Conservation (phyloP, 176 grass and related monocot species). For the Bonia amplexicaulis region DNA sequence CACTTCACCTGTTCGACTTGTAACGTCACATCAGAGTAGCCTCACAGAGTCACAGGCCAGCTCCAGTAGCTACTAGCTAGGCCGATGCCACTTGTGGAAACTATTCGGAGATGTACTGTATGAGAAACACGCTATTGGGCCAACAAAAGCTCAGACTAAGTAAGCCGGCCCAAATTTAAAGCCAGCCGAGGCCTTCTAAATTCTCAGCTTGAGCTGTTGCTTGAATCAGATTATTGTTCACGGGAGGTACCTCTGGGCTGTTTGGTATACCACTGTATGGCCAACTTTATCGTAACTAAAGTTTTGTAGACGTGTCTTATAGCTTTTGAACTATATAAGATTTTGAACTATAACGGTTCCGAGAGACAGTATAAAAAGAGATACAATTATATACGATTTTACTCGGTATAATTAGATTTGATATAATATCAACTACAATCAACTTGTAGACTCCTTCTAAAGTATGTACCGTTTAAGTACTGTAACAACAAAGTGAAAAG, state of each 20-base stretch:
- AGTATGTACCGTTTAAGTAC: too few relatives aligned
- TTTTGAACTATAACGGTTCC: too few relatives aligned
- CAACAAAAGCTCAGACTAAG: background rate
- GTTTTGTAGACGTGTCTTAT: too few relatives aligned
- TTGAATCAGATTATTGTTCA: background rate
- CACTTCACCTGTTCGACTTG: too few relatives aligned
- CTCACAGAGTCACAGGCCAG: too few relatives aligned
- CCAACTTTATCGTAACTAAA: background rate
- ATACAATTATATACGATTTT: too few relatives aligned
- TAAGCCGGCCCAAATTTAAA: background rate
- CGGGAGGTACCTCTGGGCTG: background rate
- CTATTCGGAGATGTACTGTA: background rate
- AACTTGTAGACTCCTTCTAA: too few relatives aligned
- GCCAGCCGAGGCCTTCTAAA: background rate
- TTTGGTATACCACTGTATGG: background rate
- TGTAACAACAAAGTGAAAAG: too few relatives aligned
- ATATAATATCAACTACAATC: too few relatives aligned
- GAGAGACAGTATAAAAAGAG: too few relatives aligned
- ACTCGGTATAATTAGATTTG: rapidly evolving
- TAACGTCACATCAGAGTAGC: too few relatives aligned
- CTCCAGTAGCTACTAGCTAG: background rate
- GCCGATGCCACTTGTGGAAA: background rate
- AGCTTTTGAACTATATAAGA: too few relatives aligned
- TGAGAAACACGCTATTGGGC: background rate
- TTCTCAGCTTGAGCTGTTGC: background rate